phyloP scores from a whole-genome alignment of 805 yeast genomes.

The Spathaspora sp. region DNA sequence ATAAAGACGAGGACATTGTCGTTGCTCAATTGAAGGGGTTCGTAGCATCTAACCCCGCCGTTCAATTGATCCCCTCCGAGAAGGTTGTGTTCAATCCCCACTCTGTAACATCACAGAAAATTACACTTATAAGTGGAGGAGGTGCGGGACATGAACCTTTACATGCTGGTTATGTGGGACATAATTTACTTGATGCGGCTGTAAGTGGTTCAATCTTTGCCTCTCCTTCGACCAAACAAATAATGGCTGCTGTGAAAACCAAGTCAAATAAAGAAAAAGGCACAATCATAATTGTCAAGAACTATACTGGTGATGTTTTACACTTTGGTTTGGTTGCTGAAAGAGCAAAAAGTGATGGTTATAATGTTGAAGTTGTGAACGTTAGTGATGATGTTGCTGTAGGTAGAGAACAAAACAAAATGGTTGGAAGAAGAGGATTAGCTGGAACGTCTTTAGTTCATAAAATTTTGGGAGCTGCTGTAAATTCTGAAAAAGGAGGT shows the following conservation, averaged over 20 bases:
- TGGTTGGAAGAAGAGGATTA: constrained; percentile 91
- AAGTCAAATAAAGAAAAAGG: constrained; percentile 52
- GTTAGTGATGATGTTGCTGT: constrained; percentile 95
- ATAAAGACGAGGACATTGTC: constrained; percentile 41
- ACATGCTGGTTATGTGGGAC: constrained; percentile 89
- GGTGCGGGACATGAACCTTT: constrained; percentile 96
- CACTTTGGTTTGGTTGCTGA: constrained; percentile 93
- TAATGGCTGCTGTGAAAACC: constrained; percentile 65
- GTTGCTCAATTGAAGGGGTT: constrained; percentile 50
- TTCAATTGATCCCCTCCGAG: constrained; percentile 53
- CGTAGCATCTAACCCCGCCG: constrained; percentile 50
- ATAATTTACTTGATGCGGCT: constrained; percentile 78
- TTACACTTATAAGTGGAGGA: constrained; percentile 82
- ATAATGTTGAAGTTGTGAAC: constrained; percentile 64
- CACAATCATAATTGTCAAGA: constrained; percentile 76
- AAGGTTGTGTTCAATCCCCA: constrained; percentile 48
- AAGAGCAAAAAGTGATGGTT: constrained; percentile 76
- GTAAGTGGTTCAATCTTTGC: constrained; percentile 92
- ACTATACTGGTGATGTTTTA: constrained; percentile 91
- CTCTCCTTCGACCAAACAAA: constrained; percentile 90
- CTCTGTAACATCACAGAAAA: constrained; percentile 44
- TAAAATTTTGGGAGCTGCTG: constrained; percentile 75
- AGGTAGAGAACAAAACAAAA: constrained; percentile 82
- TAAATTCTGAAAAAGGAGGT: constrained; percentile 1
- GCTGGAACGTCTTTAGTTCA: constrained; percentile 90